Evolutionary conservation across 2,329 filamentous ascomycete species (phyloP).

Genomic region (Dactylonectria macrodidyma): DNA sequence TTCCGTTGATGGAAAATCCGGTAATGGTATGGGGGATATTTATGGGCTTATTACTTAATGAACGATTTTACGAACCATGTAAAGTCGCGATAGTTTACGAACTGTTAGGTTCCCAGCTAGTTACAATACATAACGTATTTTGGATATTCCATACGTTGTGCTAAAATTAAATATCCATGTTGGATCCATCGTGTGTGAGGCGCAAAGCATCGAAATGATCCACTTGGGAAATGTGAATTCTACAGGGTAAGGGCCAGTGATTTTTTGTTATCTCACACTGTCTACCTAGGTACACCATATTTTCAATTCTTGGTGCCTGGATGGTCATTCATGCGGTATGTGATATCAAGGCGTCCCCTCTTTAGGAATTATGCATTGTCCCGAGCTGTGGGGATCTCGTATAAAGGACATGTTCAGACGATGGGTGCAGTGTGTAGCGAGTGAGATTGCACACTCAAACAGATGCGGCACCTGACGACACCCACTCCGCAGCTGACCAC

Average conservation of each 20-base stretch:
- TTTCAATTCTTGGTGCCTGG: not conserved
- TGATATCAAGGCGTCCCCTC: not conserved
- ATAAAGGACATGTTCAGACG: too few species aligned
- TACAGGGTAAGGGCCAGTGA: slow-evolving; percentile 8
- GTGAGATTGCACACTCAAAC: not conserved
- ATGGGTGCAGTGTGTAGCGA: not conserved
- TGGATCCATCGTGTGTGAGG: not conserved
- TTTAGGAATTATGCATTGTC: not conserved
- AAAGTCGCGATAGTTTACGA: slow-evolving; percentile 31
- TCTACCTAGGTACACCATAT: not conserved
- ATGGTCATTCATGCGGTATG: not conserved
- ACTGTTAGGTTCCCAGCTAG: slow-evolving; percentile 32
- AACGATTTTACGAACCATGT: slow-evolving; percentile 39
- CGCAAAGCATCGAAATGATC: not conserved
- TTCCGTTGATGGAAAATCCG: slow-evolving; percentile 9
- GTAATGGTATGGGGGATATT: slow-evolving; percentile 29
- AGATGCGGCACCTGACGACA: not conserved
- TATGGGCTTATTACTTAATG: slow-evolving; percentile 21
- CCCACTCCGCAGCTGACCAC: slow-evolving; percentile 38
- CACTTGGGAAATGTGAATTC: not conserved
- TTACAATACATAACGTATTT: slow-evolving; percentile 31
- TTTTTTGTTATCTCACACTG: not conserved
- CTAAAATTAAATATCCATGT: not conserved
- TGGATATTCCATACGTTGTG: not conserved
- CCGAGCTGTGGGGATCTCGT: not conserved